phyloP scores from a whole-genome alignment of 257 asterid genomes.

The Salvia splendens region DNA sequence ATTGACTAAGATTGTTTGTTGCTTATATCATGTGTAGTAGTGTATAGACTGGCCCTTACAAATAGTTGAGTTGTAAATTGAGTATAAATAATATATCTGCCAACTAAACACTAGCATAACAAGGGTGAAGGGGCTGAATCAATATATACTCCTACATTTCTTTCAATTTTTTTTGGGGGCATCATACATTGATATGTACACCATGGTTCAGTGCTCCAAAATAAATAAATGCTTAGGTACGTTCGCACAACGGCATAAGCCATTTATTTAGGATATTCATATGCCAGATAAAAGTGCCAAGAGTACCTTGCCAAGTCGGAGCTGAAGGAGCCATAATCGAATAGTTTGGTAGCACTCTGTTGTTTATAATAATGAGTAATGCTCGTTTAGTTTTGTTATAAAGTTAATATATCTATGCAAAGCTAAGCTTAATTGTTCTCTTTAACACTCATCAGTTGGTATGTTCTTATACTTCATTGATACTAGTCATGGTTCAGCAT shows the following conservation, averaged over 20 bases:
- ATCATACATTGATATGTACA: constrained; percentile 12
- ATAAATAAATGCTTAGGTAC: not conserved
- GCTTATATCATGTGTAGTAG: not conserved
- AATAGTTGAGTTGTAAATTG: constrained; percentile 14
- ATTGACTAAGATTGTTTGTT: not conserved
- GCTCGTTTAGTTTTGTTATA: not conserved
- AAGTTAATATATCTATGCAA: not conserved
- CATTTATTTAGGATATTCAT: constrained; percentile 13
- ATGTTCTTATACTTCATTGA: not conserved
- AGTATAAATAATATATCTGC: not conserved
- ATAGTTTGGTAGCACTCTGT: constrained; percentile 5
- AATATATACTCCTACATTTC: not conserved
- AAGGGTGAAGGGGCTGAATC: constrained; percentile 3
- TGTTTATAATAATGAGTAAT: not conserved
- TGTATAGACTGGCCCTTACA: not conserved
- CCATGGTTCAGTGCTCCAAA: constrained; percentile 3
- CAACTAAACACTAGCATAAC: constrained; percentile 23
- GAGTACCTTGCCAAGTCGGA: constrained; percentile 11
- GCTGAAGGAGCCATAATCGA: not conserved
- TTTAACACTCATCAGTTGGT: not conserved
- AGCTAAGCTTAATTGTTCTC: not conserved
- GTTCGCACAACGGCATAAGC: not conserved
- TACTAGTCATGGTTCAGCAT: not conserved
- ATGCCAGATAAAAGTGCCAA: constrained; percentile 18
- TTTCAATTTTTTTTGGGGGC: not conserved